phyloP scores from a whole-genome alignment of 2,329 filamentous ascomycete genomes.

The Cladosporium cucumerinum region DNA sequence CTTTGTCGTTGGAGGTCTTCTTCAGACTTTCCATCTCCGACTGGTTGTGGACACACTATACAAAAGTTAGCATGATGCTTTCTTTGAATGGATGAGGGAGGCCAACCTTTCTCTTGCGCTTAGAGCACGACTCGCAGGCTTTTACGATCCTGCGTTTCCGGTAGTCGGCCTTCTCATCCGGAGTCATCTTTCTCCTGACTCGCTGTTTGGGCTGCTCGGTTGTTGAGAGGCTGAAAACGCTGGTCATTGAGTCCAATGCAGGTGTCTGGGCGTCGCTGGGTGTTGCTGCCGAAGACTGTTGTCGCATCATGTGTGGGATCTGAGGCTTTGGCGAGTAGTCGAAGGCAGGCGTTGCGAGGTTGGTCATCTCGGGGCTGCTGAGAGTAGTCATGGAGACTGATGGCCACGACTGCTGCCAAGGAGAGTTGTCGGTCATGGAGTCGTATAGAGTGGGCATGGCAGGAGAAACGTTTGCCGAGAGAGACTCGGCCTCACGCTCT shows the following conservation, averaged over 20 bases:
- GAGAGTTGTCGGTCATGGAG: slow-evolving; percentile 21
- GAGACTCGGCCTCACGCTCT: slow-evolving; percentile 31
- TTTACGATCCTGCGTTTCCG: slow-evolving; percentile 37
- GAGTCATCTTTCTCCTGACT: slow-evolving; percentile 38
- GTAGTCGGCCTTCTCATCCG: slow-evolving; percentile 38
- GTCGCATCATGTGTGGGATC: slow-evolving; percentile 22
- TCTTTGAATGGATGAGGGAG: not conserved
- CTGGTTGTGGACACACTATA: slow-evolving; percentile 32
- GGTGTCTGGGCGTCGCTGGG: slow-evolving; percentile 25
- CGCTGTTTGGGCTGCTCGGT: slow-evolving; percentile 34
- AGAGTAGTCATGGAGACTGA: slow-evolving; percentile 31
- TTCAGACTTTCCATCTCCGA: slow-evolving; percentile 30
- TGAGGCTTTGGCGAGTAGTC: slow-evolving; percentile 26
- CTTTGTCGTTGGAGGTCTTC: slow-evolving; percentile 8
- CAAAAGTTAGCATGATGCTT: not conserved
- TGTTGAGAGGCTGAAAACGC: slow-evolving; percentile 37
- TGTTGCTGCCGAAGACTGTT: slow-evolving; percentile 21
- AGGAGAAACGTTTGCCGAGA: slow-evolving; percentile 22
- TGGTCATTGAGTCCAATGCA: slow-evolving; percentile 37
- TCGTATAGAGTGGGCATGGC: slow-evolving; percentile 22
- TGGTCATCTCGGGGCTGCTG: slow-evolving; percentile 33
- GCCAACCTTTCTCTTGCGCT: slow-evolving; percentile 34
- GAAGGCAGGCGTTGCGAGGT: slow-evolving; percentile 30
- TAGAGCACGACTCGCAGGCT: slow-evolving; percentile 37
- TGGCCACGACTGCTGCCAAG: slow-evolving; percentile 30